Conservation (phyloP, 2,329 filamentous ascomycete species). For the Zopfia rhizophila region DNA sequence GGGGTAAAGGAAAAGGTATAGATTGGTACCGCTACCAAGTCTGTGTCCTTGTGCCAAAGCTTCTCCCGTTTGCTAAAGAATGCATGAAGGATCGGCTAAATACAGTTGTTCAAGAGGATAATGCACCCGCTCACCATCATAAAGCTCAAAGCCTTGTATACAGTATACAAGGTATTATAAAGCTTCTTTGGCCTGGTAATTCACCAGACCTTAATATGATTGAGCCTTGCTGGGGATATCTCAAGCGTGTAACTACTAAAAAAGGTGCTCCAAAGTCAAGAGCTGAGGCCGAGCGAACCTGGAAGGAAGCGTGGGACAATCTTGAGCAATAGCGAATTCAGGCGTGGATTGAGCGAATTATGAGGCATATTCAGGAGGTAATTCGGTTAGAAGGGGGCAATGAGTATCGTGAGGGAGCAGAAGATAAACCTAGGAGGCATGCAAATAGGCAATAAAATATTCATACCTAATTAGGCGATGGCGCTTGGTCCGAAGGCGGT, state of each 20-base stretch:
- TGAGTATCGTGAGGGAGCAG: conserved; percentile 31
- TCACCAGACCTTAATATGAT: too few relatives aligned
- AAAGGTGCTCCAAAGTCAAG: conserved; percentile 14
- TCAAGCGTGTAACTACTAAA: conserved; percentile 17
- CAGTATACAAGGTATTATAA: too few relatives aligned
- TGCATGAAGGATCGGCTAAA: conserved; percentile 10
- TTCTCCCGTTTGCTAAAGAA: conserved; percentile 22
- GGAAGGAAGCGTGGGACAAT: conserved; percentile 22
- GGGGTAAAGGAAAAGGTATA: conserved; percentile 12
- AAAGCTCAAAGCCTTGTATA: conserved; percentile 3
- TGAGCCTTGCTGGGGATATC: conserved; percentile 12
- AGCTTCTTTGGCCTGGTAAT: too few relatives aligned
- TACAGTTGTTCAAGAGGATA: conserved; percentile 24
- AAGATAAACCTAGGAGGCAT: too few relatives aligned
- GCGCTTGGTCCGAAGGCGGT: too few relatives aligned
- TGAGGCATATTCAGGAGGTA: conserved; percentile 29
- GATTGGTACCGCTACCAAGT: conserved; percentile 17
- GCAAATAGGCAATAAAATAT: too few relatives aligned
- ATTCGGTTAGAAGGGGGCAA: conserved; percentile 32
- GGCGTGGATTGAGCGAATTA: conserved; percentile 29
- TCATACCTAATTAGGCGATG: too few relatives aligned
- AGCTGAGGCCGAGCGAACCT: conserved; percentile 16
- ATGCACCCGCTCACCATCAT: conserved; percentile 17
- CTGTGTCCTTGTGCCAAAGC: conserved; percentile 15
- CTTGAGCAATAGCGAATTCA: conserved; percentile 29